phyloP scores from a whole-genome alignment of 148 eudicot genomes.

The Vaccinium darrowii region DNA sequence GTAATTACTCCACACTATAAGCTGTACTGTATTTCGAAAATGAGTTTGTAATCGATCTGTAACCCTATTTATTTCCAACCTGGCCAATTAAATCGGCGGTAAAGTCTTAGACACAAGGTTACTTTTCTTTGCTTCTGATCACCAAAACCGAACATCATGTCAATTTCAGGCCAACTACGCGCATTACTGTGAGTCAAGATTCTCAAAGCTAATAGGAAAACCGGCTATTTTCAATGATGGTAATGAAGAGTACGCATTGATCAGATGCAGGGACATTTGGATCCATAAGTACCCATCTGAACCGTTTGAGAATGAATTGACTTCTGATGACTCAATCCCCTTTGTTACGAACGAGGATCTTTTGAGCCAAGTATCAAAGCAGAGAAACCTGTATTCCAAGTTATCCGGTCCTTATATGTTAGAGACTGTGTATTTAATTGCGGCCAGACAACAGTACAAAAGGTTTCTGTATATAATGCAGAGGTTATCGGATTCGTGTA shows the following conservation, averaged over 20 bases:
- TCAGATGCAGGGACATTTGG: constrained; percentile 79
- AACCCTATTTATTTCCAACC: not conserved
- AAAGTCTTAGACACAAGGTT: not conserved
- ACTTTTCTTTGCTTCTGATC: not conserved
- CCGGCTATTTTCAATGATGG: constrained; percentile 71
- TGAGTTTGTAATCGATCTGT: not conserved
- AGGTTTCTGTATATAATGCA: constrained; percentile 33
- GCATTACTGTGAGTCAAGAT: constrained; percentile 64
- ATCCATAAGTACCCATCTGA: constrained; percentile 58
- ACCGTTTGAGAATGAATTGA: constrained; percentile 67
- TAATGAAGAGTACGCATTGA: constrained; percentile 77
- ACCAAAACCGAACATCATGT: not conserved
- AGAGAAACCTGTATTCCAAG: constrained; percentile 36
- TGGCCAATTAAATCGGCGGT: not conserved
- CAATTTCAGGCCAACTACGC: constrained; percentile 57
- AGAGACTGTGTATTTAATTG: constrained; percentile 51
- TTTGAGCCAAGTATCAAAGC: constrained; percentile 45
- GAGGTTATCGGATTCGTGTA: constrained; percentile 23
- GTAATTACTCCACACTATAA: not conserved
- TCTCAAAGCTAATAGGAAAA: constrained; percentile 77
- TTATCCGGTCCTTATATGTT: constrained; percentile 52
- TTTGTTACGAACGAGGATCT: constrained; percentile 31
- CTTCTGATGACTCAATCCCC: constrained; percentile 19
- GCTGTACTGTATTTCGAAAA: not conserved
- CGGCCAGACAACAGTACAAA: constrained; percentile 56